These are phyloP conservation scores for Aspergillus sparsus DNA, from an alignment of 495 filamentous ascomycete species.

Conservation along the genomic window DNA sequence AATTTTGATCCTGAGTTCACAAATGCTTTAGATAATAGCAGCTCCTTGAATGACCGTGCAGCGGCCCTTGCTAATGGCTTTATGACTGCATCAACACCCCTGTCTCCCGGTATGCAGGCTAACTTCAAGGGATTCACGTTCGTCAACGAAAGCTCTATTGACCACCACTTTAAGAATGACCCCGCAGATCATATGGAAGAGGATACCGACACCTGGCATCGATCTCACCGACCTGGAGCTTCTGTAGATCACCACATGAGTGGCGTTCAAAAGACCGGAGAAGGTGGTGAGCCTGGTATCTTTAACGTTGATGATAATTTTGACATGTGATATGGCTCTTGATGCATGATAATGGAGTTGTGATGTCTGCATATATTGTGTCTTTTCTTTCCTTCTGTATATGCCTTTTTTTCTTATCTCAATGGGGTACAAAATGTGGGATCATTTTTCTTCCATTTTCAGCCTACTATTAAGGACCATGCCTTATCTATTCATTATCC, in stretches of 20 bases:
- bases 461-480: conserved; percentile 17
- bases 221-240: conserved; percentile 37
- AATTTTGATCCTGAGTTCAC: conserved; percentile 99
- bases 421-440: conserved; percentile 30
- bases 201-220: conserved; percentile 55
- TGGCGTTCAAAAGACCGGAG: conserved; percentile 65
- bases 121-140: conserved; percentile 99
- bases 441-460: conserved; percentile 27
- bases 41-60: conserved; percentile 84
- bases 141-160: conserved; percentile 94
- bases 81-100: conserved; percentile 80
- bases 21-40: conserved; percentile 71
- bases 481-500: conserved; percentile 16
- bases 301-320: conserved; percentile 73
- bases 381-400: conserved; percentile 33
- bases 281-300: conserved; percentile 64
- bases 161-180: conserved; percentile 77
- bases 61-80: conserved; percentile 71
- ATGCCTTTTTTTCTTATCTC: conserved; percentile 32
- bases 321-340: conserved; percentile 57
- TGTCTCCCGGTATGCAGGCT: conserved; percentile 93
- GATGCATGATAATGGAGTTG: conserved; percentile 49
- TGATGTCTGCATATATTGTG: conserved; percentile 29
- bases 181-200: conserved; percentile 69
- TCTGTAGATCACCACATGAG: conserved; percentile 66